These are phyloP conservation scores for Endogone sp. DNA, from an alignment of 192 early-diverging fungal species.

Conservation along the genomic window DNA sequence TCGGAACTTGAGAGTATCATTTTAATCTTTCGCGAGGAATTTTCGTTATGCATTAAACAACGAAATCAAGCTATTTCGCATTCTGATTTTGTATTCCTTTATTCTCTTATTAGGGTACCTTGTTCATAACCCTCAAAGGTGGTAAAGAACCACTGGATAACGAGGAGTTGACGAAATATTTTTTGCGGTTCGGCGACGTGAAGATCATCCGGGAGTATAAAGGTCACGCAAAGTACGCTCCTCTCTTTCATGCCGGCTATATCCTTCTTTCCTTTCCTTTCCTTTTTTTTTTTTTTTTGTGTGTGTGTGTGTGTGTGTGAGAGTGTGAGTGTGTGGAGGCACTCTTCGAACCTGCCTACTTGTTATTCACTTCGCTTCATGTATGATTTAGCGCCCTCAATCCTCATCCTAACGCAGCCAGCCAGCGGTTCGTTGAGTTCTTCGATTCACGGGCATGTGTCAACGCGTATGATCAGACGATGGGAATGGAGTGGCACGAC, in stretches of 20 bases:
- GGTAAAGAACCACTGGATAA: conserved; percentile 23
- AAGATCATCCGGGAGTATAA: conserved; percentile 30
- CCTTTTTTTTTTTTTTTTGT: neutral
- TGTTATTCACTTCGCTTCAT: no score
- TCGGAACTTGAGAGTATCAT: neutral
- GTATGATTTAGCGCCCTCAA: neutral
- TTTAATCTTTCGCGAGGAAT: conserved; percentile 2
- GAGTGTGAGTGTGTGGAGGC: no score
- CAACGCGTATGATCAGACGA: conserved; percentile 26
- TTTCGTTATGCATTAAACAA: neutral
- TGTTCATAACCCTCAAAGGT: conserved; percentile 39
- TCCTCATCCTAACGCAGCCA: neutral
- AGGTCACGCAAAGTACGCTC: conserved; percentile 5
- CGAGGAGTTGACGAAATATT: conserved; percentile 30
- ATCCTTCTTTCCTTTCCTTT: no score
- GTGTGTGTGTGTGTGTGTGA: no score
- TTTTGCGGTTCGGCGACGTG: conserved; percentile 43
- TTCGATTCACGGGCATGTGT: conserved; percentile 39
- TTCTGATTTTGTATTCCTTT: no score
- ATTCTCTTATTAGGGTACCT: conserved; percentile 45
- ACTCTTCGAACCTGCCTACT: no score
- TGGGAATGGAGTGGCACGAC: conserved; percentile 24
- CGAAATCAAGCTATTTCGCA: no score
- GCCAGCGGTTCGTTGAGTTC: conserved; percentile 42
- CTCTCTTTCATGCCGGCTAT: no score